Conservation (phyloP, 345 rosid genomes). For the Luvunga scandens region DNA sequence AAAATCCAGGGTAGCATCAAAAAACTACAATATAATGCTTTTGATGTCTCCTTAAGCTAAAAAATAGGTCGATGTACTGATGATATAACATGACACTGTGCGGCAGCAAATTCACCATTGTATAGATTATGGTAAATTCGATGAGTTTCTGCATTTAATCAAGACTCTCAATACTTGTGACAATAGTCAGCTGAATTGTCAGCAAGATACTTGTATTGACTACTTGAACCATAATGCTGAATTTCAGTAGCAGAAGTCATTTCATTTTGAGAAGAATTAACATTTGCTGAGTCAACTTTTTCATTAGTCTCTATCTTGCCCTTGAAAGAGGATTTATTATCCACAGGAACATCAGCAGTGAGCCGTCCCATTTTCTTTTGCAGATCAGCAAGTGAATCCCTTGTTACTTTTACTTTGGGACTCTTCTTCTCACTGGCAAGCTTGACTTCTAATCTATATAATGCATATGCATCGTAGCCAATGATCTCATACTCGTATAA, state of each 20-base stretch:
- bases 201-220: conserved; percentile 5
- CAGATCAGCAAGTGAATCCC: conserved; percentile 69
- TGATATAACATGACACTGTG: not conserved
- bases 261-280: conserved; percentile 13
- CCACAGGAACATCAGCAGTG: conserved; percentile 56
- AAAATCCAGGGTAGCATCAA: not conserved
- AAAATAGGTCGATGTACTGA: not conserved
- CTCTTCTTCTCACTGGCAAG: conserved; percentile 55
- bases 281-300: conserved; percentile 18
- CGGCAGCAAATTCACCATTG: not conserved
- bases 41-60: not conserved
- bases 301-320: conserved; percentile 26
- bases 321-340: conserved; percentile 37
- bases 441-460: conserved; percentile 72
- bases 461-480: conserved; percentile 51
- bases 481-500: conserved; percentile 65
- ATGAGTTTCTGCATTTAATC: not conserved
- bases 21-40: not conserved
- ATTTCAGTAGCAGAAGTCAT: conserved; percentile 8
- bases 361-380: conserved; percentile 84
- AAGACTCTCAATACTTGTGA: conserved; percentile 12
- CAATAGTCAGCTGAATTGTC: not conserved
- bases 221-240: conserved; percentile 9
- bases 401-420: conserved; percentile 51
- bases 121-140: not conserved